Conservation (phyloP, 2,329 filamentous ascomycete genomes). For the Fusarium sp. region DNA sequence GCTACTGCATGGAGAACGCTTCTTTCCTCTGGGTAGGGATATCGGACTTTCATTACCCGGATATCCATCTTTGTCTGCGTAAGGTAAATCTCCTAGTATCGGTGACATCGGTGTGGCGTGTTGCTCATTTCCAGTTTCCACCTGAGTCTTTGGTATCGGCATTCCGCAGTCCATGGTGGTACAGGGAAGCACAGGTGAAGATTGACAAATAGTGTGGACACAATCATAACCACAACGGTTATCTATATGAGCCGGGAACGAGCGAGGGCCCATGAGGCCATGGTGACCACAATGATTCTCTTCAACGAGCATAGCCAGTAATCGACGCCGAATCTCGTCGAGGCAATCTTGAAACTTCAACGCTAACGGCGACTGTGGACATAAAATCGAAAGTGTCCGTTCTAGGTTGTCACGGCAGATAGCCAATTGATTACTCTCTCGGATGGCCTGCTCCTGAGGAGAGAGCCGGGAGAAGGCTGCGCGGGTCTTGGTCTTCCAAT, state of each 20-base stretch:
- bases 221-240: too few species aligned
- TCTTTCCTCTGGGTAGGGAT: too few species aligned
- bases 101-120: too few species aligned
- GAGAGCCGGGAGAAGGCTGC: slow-evolving; percentile 10
- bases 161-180: too few species aligned
- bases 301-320: background rate
- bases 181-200: too few species aligned
- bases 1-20: too few species aligned
- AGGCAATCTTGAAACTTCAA: background rate
- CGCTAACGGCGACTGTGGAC: background rate
- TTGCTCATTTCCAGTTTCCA: too few species aligned
- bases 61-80: too few species aligned
- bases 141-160: too few species aligned
- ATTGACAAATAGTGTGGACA: too few species aligned
- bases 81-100: too few species aligned
- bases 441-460: background rate
- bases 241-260: background rate
- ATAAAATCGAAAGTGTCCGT: slow-evolving; percentile 11
- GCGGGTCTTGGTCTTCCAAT: background rate
- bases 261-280: background rate
- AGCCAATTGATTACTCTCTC: slow-evolving; percentile 4
- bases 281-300: background rate
- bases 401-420: slow-evolving; percentile 13
- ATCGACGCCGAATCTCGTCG: slow-evolving; percentile 3
- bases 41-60: too few species aligned